Base-by-base conservation (phyloP, 495 filamentous ascomycete genomes). In the Trichodelitschia bisporula region DNA sequence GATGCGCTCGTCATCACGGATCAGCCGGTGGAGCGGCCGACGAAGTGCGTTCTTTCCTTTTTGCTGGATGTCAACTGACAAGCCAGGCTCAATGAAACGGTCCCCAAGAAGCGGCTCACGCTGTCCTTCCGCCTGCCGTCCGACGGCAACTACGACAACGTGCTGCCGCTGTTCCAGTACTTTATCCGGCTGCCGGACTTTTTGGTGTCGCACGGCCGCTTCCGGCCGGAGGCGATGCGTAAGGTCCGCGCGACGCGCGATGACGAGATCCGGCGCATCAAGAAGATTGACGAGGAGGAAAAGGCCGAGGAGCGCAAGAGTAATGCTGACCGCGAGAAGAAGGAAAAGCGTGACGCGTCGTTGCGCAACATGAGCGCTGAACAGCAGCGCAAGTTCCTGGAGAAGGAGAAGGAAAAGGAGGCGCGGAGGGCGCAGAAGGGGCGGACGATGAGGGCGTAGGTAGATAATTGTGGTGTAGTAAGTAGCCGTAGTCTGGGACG, bases 371-470 rank as follows among this genome's bases (percentile, higher is more conserved):
- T 97, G 58, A 79, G 66, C 38, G 83, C 84, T 13, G 83, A 91
- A 41, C 80, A 86, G 43, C 86, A 95, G 64, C 74, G 78, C 56
- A 91, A 84, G 58, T 93, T 72, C 47, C 57, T 97, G 31, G 89
- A 95, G 35, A 76, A 71, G 48, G 86, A 97, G 62, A 61, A 63
- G 39, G 74, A 86, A 47, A 77, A 76, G 61, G 77, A 76, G 45
- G 49, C 69, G 42, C 71, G 66, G 50, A 79, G 27, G 37, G 34
- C 33, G 17, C 28, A 41, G 30, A 46, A 46, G 38, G 38, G 27
- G 35, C 35, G 27, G 32, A 46, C 43, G 2, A 32, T 46, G 18
- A 43, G 38, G 38, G 43, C 18, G 8, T 46, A 43, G 33, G 15
- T 13, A 17, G 24, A 15, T 2, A 4, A 18, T 8, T 25, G 21